Evolutionary conservation across 139 green algal species (phyloP), one percentile per base, ranked within the genome.

Genomic region (Tetradesmus obliquus): DNA sequence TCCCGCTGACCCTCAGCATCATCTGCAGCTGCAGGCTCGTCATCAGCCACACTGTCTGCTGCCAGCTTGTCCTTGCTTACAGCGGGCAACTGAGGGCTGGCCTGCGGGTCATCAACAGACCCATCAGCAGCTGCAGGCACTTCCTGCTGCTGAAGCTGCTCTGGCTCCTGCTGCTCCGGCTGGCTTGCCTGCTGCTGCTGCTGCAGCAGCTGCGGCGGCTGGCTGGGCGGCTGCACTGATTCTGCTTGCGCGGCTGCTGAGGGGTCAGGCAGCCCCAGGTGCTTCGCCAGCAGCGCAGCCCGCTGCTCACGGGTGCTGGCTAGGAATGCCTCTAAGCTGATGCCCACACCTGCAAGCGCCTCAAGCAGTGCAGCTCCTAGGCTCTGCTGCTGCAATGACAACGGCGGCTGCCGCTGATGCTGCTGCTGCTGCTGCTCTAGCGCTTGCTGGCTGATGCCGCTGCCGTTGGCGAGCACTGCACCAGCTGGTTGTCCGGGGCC

Each of bases 101-200:
- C 54, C 84, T 79, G 84, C 24, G 79, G 5, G 1, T 62, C 80
- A n/a, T 57, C 80, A 13, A 62, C 17, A 5, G 58, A 13, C n/a
- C 22, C 57, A 72, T 19, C 84, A 79, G 57, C 84, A 58, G 58
- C 57, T 13, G 7, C 84, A 79, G n/a, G 13, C 32, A 19, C 17
- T 69, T 60, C 22, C 62, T 62, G 57, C 79, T 66, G 55, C 82
- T 82, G 58, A 80, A 84, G 88, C 76, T 83, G 79, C 60, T 55
- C 1, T 8, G 58, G 51, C 60, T 81, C 8, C 3, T 15, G 17
- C 45, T 66, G 22, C 85, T 60, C 22, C 60, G 10, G 55, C 17
- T 82, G 54, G 24, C 81, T 60, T 71, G 45, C 19, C 87, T 79
- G 74, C 87, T 91, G 74, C 74, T 58, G 32, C 76, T 20, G 45